phyloP scores from a whole-genome alignment of 345 rosid genomes.

The Arabis hirsuta region DNA sequence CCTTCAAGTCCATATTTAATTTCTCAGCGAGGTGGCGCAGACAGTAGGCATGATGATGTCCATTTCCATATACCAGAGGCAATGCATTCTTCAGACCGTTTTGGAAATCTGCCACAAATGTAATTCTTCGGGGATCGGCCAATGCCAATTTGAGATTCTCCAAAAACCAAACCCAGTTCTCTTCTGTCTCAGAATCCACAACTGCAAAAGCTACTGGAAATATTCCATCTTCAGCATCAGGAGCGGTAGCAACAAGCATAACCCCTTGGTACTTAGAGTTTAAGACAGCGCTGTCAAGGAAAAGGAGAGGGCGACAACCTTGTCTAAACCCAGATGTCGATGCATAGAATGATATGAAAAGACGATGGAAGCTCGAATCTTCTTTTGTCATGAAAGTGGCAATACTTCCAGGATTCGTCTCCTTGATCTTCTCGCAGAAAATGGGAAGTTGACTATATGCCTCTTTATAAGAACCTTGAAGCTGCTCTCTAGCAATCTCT shows the following conservation, averaged over 20 bases:
- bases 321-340: constrained; percentile 76
- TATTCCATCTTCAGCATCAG: constrained; percentile 82
- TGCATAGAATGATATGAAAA: constrained; percentile 83
- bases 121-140: constrained; percentile 56
- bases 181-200: constrained; percentile 77
- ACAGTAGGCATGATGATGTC: constrained; percentile 71
- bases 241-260: constrained; percentile 68
- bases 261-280: constrained; percentile 83
- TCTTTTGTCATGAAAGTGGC: constrained; percentile 78
- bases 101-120: constrained; percentile 81
- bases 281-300: constrained; percentile 66
- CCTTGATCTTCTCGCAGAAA: constrained; percentile 84
- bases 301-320: constrained; percentile 92
- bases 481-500: constrained; percentile 92
- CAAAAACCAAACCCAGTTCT: constrained; percentile 86
- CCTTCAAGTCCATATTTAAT: constrained; percentile 70
- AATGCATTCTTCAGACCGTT: constrained; percentile 70
- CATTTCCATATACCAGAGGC: constrained; percentile 61
- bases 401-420: constrained; percentile 92
- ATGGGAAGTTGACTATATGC: constrained; percentile 78
- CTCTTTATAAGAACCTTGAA: constrained; percentile 84
- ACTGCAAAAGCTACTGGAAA: constrained; percentile 84
- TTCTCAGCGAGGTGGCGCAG: constrained; percentile 79
- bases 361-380: constrained; percentile 82
- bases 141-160: constrained; percentile 67